Evolutionary conservation across 441 rosid genomes (phyloP).

Genomic region (Theobroma grandiflorum): DNA sequence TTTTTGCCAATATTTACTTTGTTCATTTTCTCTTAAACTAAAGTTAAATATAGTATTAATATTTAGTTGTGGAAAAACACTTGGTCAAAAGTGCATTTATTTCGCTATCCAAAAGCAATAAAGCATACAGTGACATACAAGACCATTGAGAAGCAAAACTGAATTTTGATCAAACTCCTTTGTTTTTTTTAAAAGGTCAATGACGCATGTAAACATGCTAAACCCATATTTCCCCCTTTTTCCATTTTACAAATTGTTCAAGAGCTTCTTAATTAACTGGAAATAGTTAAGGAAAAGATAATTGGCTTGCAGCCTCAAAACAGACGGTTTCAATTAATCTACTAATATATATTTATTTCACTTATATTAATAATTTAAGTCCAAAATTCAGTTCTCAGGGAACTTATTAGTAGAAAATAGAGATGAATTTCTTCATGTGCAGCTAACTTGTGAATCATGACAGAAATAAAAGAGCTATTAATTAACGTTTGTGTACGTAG

Average conservation of each 20-base stretch:
- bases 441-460: too few species aligned
- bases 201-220: too few species aligned
- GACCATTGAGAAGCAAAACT: background rate
- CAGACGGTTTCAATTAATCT: background rate
- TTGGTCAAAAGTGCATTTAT: too few species aligned
- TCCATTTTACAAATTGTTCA: background rate
- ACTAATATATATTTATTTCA: background rate
- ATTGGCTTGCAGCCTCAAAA: background rate
- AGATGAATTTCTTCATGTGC: background rate
- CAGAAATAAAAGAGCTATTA: too few species aligned
- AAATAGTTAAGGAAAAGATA: background rate
- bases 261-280: background rate
- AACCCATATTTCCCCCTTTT: too few species aligned
- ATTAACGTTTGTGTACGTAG: too few species aligned
- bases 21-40: too few species aligned
- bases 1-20: too few species aligned
- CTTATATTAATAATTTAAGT: background rate
- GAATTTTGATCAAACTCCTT: background rate
- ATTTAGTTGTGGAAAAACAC: background rate
- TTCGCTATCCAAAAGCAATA: background rate
- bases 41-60: too few species aligned
- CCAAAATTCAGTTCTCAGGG: background rate
- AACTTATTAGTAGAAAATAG: background rate
- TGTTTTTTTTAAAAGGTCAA: too few species aligned
- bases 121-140: background rate